Conservation (phyloP, 345 rosid species). For the Eucalyptus sp. region DNA sequence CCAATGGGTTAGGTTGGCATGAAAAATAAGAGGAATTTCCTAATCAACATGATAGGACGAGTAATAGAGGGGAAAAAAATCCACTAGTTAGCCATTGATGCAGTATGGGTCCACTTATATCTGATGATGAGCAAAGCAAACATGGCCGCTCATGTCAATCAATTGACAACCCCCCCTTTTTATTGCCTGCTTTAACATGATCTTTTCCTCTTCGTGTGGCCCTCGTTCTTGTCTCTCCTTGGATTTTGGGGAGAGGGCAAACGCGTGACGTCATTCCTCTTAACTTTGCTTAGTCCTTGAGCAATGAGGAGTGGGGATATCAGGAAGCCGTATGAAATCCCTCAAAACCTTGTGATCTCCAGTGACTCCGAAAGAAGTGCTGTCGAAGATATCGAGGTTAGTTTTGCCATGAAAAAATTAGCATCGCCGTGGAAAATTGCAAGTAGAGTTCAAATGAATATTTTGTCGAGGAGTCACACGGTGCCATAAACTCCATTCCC, state of each 20-base stretch:
- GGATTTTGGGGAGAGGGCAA: background rate
- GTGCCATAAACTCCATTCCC: background rate
- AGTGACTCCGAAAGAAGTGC: background rate
- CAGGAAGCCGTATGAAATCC: background rate
- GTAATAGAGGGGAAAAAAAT: background rate
- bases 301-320: background rate
- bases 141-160: background rate
- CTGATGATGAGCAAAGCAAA: background rate
- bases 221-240: background rate
- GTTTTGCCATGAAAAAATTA: background rate
- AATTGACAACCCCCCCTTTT: background rate
- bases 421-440: background rate
- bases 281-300: background rate
- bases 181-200: background rate
- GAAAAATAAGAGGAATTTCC: background rate
- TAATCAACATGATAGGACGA: background rate
- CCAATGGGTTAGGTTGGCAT: background rate
- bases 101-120: background rate
- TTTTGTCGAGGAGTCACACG: background rate
- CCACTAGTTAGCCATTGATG: background rate
- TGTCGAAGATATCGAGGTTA: background rate
- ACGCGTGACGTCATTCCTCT: background rate
- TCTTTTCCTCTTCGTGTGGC: background rate
- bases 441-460: background rate
- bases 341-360: background rate